Conservation (phyloP, 306 rosid species). For the Lagenaria siceraria region DNA sequence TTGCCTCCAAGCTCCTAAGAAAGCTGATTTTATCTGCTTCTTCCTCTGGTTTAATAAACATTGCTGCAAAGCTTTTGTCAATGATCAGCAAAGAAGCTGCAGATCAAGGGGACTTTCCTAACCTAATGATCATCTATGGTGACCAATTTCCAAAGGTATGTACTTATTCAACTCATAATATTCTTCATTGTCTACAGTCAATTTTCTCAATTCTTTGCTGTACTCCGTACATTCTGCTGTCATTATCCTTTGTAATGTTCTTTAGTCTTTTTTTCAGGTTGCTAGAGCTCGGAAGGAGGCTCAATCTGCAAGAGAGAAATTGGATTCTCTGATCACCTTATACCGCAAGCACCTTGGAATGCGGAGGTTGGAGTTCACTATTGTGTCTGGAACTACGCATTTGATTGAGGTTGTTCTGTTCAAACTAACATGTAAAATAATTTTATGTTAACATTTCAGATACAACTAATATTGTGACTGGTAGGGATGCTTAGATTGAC, state of each 20-base stretch:
- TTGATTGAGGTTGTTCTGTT: conserved; percentile 63
- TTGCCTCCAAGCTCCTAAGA: conserved; percentile 47
- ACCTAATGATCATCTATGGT: conserved; percentile 40
- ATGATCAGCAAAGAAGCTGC: conserved; percentile 69
- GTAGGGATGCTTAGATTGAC: neutral
- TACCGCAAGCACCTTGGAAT: conserved; percentile 64
- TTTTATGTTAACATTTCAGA: neutral
- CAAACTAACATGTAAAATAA: conserved; percentile 3
- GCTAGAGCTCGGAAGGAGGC: conserved; percentile 43
- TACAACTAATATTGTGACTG: neutral
- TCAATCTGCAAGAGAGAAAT: conserved; percentile 44
- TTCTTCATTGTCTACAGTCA: neutral
- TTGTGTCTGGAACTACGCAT: conserved; percentile 80
- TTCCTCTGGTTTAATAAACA: conserved; percentile 42
- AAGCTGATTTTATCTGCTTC: conserved; percentile 65
- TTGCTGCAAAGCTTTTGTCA: conserved; percentile 71
- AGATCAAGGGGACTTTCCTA: conserved; percentile 52
- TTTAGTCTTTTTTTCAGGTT: conserved; percentile 32
- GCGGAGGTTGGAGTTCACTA: conserved; percentile 53
- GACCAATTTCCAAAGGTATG: conserved; percentile 71
- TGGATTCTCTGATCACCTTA: conserved; percentile 48
- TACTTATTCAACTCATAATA: neutral
- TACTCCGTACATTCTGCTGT: neutral
- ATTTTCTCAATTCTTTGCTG: neutral
- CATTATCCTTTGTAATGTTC: neutral